Percentiles rank a stretch among this genome's conserved stretches.
Evolutionary conservation across 2,329 filamentous ascomycete genomes (phyloP).

Genomic region (Akanthomyces uredinophilus): DNA sequence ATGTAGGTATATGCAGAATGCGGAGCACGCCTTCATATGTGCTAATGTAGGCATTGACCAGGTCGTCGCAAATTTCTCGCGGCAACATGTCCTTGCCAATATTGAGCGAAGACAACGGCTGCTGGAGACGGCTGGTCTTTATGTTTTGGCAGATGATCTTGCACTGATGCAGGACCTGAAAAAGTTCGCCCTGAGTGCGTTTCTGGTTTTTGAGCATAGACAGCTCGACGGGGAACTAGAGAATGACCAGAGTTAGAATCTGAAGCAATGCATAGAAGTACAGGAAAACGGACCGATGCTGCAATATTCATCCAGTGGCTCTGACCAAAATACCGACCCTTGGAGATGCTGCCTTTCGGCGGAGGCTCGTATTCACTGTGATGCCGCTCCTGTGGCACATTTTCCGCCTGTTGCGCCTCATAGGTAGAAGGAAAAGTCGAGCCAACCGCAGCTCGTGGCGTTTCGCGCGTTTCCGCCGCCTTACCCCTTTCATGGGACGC

Average conservation of each 20-base stretch:
- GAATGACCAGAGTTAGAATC: no score
- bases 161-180: slow-evolving; percentile 31
- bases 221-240: slow-evolving; percentile 28
- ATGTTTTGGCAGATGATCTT: slow-evolving; percentile 37
- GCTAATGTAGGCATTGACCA: slow-evolving; percentile 50
- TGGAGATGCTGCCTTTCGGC: slow-evolving; percentile 34
- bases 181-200: slow-evolving; percentile 25
- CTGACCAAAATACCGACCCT: slow-evolving; percentile 41
- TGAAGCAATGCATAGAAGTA: no score
- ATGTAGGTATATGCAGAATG: slow-evolving; percentile 53
- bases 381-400: background rate
- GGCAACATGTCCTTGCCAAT: slow-evolving; percentile 36
- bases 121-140: slow-evolving; percentile 35
- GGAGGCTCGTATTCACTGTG: slow-evolving; percentile 15
- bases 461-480: background rate
- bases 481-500: background rate
- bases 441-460: background rate
- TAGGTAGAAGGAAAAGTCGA: no score
- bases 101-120: slow-evolving; percentile 30
- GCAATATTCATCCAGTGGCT: slow-evolving; percentile 47
- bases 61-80: slow-evolving; percentile 40
- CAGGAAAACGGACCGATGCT: slow-evolving; percentile 29
- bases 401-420: background rate
- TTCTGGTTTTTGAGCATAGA: slow-evolving; percentile 24
- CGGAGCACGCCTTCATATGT: slow-evolving; percentile 53